Evolutionary conservation across 1,284 basidiomycete species (phyloP), one percentile per base, ranked within the genome.

Genomic region (Ceratobasidium sp.): DNA sequence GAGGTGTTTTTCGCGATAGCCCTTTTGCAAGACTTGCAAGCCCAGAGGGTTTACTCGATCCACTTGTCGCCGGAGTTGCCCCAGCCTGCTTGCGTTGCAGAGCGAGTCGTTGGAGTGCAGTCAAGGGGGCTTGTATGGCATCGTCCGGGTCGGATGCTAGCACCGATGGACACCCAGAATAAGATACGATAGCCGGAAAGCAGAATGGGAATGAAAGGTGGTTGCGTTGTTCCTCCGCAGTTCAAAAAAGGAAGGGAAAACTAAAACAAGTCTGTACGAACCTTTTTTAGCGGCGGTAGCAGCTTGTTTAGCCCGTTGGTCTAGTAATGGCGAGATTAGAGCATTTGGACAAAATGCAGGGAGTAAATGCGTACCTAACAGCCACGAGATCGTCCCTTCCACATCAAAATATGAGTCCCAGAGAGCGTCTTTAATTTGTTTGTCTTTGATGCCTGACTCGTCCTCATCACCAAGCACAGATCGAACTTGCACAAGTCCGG

Each of bases 381-480:
- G 87, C 89, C 91, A 94, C 52, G 90, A 85, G 18, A 97, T 86
- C 6, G 94, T 91, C 82, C 92, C 89, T 55, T 95, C 91, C 23
- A 94, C 89, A 82, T 98, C 92, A 82, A 98, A 99, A 85, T 94
- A 95, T 81, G 88, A 91, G 81, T 99, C 92, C 93, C 96, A 99
- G 60, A 99, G 87, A 0, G 90, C 88, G 81, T 96, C 93, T 82
- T 90, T 91, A 83, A 99, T 94, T 69, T 90, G 88, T 54, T 86
- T 84, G 83, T 97, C 94, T 50, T 92, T 87, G 67, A 97, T 86
- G 20, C 91, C 92, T 46, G 91, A 92, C 57, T 86, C 82, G 7
- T 88, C 88, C 82, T 91, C 88, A 79, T 90, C 87, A 30, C 95
- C 95, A 54, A 98, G 84, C 20, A 93, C 84, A 18, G 87, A 85